Conservation (phyloP, 2,329 filamentous ascomycete genomes). For the Neonectria hederae region DNA sequence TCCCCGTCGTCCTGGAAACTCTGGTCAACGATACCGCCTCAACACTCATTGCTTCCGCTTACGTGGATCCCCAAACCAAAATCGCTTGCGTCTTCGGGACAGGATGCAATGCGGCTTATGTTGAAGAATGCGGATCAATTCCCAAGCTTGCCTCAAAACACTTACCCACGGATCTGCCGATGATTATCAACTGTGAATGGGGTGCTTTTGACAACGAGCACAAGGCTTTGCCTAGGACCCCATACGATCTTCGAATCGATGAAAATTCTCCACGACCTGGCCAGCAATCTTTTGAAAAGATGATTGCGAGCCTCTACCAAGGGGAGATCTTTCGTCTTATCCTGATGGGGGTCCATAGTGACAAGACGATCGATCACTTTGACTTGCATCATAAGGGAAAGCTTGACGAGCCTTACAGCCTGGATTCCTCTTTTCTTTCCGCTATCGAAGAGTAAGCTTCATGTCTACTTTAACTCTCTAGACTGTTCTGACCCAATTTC, state of each 20-base stretch:
- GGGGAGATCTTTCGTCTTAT: constrained; percentile 94
- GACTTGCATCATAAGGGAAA: constrained; percentile 81
- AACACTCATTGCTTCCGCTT: constrained; percentile 94
- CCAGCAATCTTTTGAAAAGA: constrained; percentile 97
- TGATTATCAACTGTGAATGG: constrained; percentile 98
- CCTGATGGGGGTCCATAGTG: constrained; percentile 87
- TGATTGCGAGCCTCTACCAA: constrained; percentile 94
- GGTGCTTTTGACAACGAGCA: constrained; percentile 97
- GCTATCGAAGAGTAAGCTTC: constrained; percentile 82
- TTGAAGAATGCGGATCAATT: constrained; percentile 90
- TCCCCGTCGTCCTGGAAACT: constrained; percentile 91
- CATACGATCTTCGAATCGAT: constrained; percentile 88
- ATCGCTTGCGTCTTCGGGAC: constrained; percentile 99
- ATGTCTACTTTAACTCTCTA: neutral
- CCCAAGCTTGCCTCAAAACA: constrained; percentile 87
- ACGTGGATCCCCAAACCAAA: constrained; percentile 92
- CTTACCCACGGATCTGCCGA: constrained; percentile 81
- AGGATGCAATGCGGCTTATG: constrained; percentile 97
- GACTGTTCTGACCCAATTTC: constrained; percentile 32
- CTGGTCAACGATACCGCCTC: constrained; percentile 98
- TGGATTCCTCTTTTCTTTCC: constrained; percentile 94
- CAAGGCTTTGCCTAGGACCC: constrained; percentile 83
- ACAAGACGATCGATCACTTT: constrained; percentile 79
- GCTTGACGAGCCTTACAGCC: constrained; percentile 85
- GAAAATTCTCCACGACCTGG: constrained; percentile 90